Evolutionary conservation across 2,329 filamentous ascomycete species (phyloP).

Genomic region (Verticillium zaregamsianum): DNA sequence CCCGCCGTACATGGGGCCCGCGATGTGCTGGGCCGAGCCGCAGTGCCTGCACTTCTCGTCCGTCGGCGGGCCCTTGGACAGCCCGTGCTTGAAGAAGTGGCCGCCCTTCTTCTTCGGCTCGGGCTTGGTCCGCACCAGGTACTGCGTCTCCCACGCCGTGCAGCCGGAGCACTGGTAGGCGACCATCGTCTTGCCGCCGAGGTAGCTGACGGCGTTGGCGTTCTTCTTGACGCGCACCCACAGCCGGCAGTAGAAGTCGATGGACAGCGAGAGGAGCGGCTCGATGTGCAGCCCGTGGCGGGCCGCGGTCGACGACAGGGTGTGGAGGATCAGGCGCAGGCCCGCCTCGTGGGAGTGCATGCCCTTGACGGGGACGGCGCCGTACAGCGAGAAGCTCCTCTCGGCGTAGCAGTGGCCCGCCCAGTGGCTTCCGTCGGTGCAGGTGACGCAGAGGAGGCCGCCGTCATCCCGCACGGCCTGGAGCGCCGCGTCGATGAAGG

Average conservation of each 20-base stretch:
- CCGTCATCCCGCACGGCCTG: constrained; percentile 81
- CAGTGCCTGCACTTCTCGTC: constrained; percentile 75
- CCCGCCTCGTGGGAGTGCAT: constrained; percentile 85
- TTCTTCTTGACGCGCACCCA: constrained; percentile 81
- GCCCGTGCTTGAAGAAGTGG: constrained; percentile 72
- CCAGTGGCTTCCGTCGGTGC: constrained; percentile 93
- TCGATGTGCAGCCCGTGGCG: constrained; percentile 86
- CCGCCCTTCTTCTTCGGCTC: constrained; percentile 64
- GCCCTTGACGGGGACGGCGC: constrained; percentile 82
- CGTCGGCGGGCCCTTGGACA: constrained; percentile 66
- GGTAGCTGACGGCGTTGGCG: constrained; percentile 82
- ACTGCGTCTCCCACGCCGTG: constrained; percentile 84
- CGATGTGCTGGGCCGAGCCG: constrained; percentile 78
- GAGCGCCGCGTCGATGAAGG: constrained; percentile 87
- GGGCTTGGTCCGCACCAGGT: constrained; percentile 65
- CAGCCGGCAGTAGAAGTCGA: constrained; percentile 90
- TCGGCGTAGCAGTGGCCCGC: constrained; percentile 92
- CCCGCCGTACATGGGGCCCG: constrained; percentile 93
- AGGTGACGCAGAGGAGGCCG: constrained; percentile 89
- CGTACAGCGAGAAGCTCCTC: constrained; percentile 92
- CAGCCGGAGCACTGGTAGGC: constrained; percentile 94
- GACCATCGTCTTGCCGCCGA: constrained; percentile 87
- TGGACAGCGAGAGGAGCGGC: constrained; percentile 85
- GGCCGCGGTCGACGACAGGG: constrained; percentile 73
- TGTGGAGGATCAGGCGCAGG: constrained; percentile 78